Percentiles rank a stretch among this genome's conserved stretches.
Evolutionary conservation across 2,329 filamentous ascomycete genomes (phyloP).

Genomic region (Calycina marina): DNA sequence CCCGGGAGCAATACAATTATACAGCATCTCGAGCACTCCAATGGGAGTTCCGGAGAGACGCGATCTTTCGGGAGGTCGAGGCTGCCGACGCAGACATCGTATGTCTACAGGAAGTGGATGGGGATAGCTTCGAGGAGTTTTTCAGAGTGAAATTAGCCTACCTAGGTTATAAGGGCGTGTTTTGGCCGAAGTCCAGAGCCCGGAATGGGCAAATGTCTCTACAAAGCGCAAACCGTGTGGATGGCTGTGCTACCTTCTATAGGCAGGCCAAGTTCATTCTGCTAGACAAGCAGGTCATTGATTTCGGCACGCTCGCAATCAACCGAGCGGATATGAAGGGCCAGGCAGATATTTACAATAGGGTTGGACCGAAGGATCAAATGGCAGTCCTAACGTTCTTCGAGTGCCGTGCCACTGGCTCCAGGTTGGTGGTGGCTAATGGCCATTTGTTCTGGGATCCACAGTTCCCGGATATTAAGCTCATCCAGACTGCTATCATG

Average conservation of each 20-base stretch:
- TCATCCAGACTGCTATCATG: constrained; percentile 87
- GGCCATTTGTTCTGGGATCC: constrained; percentile 94
- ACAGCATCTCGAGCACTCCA: constrained; percentile 66
- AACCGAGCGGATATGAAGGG: constrained; percentile 95
- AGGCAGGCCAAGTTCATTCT: constrained; percentile 89
- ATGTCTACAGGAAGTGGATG: constrained; percentile 86
- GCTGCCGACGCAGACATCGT: constrained; percentile 75
- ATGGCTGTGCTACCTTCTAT: constrained; percentile 94
- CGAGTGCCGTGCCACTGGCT: constrained; percentile 82
- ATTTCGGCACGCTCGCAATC: constrained; percentile 84
- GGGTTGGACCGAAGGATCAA: constrained; percentile 96
- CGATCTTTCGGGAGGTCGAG: constrained; percentile 71
- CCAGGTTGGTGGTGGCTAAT: constrained; percentile 83
- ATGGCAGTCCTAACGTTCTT: constrained; percentile 87
- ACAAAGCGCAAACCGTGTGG: constrained; percentile 76
- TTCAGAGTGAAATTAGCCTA: constrained; percentile 78
- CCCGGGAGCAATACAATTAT: constrained; percentile 74
- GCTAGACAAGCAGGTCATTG: constrained; percentile 85
- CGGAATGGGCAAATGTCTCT: constrained; percentile 85
- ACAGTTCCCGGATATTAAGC: constrained; percentile 79
- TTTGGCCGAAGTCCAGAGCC: constrained; percentile 81
- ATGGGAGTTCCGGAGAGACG: constrained; percentile 76
- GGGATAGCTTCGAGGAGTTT: constrained; percentile 80
- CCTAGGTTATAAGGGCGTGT: constrained; percentile 84
- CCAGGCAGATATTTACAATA: constrained; percentile 94